phyloP scores from a whole-genome alignment of 2,329 filamentous ascomycete species.

The Calonectria montana region DNA sequence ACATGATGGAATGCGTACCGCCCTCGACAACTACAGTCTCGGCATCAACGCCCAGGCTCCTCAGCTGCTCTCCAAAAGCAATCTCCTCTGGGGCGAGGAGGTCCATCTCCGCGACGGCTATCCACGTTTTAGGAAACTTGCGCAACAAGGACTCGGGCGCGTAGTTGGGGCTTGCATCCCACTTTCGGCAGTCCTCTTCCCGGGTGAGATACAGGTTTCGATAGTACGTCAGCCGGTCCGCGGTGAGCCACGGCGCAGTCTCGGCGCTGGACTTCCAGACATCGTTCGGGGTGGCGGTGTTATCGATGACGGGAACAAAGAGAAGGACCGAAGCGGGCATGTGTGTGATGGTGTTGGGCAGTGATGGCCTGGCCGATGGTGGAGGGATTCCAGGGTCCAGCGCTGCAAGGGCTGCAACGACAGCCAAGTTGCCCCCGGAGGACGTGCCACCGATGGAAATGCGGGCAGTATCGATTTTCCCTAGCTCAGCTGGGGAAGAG shows the following conservation, averaged over 20 bases:
- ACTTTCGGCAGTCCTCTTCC: conserved; percentile 37
- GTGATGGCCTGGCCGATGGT: conserved; percentile 34
- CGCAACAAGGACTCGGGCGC: conserved; percentile 38
- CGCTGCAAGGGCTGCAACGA: conserved; percentile 36
- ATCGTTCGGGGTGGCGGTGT: conserved; percentile 43
- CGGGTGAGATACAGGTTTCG: conserved; percentile 48
- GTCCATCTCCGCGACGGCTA: conserved; percentile 48
- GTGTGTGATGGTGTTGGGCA: conserved; percentile 14
- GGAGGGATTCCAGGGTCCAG: conserved; percentile 21
- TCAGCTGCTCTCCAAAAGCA: conserved; percentile 43
- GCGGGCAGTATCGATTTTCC: conserved; percentile 40
- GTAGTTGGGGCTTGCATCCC: conserved; percentile 49
- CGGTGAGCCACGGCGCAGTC: conserved; percentile 48
- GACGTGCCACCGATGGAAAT: conserved; percentile 47
- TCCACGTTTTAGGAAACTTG: conserved; percentile 45
- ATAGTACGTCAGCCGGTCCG: conserved; percentile 50
- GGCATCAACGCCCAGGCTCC: conserved; percentile 30
- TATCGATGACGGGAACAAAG: conserved; percentile 50
- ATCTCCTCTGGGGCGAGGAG: conserved; percentile 47
- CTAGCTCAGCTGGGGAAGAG: conserved; percentile 28
- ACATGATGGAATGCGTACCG: conserved; percentile 41
- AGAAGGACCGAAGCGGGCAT: conserved; percentile 33
- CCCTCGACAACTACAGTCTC: conserved; percentile 35
- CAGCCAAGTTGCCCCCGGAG: conserved; percentile 42
- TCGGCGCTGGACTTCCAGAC: conserved; percentile 42